A percentile compares a stretch with the other conserved stretches of the same genome.
phyloP scores from a whole-genome alignment of 2,329 filamentous ascomycete genomes.

The Aspergillus neoniger region DNA sequence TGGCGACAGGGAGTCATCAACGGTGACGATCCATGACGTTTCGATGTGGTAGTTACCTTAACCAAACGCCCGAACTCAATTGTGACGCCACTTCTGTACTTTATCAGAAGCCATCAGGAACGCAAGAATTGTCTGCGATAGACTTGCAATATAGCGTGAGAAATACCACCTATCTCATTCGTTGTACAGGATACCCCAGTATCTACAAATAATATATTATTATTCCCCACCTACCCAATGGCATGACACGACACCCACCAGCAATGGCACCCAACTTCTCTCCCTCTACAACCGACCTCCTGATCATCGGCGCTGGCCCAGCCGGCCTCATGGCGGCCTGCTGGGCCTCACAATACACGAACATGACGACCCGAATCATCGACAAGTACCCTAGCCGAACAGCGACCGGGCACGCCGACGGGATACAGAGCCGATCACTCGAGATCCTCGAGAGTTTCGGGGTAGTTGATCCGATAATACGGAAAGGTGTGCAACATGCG shows the following conservation, averaged over 20 bases:
- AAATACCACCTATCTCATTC: neutral
- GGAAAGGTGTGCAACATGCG: slow-evolving; percentile 2
- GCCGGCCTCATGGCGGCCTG: slow-evolving; percentile 20
- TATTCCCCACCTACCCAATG: neutral
- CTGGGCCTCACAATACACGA: slow-evolving; percentile 19
- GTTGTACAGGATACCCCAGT: neutral
- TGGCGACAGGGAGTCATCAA: neutral
- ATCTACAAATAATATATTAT: neutral
- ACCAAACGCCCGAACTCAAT: neutral
- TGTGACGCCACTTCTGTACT: neutral
- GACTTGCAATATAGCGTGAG: too few relatives aligned
- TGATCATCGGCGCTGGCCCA: slow-evolving; percentile 4
- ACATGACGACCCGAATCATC: slow-evolving; percentile 23
- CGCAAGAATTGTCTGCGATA: neutral
- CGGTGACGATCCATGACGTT: neutral
- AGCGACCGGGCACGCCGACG: slow-evolving; percentile 50
- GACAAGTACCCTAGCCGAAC: slow-evolving; percentile 22
- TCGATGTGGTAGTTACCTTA: neutral
- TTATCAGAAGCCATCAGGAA: neutral
- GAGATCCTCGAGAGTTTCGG: slow-evolving; percentile 75
- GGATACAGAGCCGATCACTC: slow-evolving; percentile 65
- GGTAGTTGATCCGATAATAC: slow-evolving; percentile 44
- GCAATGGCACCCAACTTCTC: too few relatives aligned
- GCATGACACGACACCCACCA: neutral
- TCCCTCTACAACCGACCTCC: neutral